Evolutionary conservation across 2,329 filamentous ascomycete species (phyloP), one percentile per base, ranked within the genome.

Genomic region (Paraconiothyrium brasiliense): DNA sequence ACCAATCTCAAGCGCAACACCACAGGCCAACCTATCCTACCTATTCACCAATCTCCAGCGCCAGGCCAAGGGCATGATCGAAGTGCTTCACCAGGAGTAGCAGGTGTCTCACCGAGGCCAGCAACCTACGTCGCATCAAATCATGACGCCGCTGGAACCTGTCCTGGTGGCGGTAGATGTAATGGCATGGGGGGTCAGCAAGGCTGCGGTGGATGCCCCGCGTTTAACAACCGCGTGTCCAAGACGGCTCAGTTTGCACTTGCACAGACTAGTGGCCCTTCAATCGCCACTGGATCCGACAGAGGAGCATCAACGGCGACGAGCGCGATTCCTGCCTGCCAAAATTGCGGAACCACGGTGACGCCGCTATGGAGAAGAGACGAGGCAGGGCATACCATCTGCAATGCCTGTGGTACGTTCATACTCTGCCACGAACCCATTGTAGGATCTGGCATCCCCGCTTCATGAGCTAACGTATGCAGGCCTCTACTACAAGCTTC

Each of bases 401-500:
- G 95, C 83, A 99, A 99, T 79, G 95, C 95, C 55, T 99, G 95
- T 82, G 95, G 93, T 97, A 86, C 76, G 90, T 86, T 62, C 27
- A 20, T 24, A 20, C 41, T 46, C 16, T 46, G 20, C 24, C 48
- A 55, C 62, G 63, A 32, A n/a, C 22, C 59, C 30, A 24, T 13
- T 14, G 35, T 54, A 24, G 35, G 50, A 10, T 32, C n/a, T 6
- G 22, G 20, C 35, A 20, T 52, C 16, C 57, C 30, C 35, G 3
- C n/a, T 37, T 39, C 46, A 20, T 58, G 46, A 44, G 54, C 71
- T 73, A 62, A 72, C 41, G 22, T 30, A n/a, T 11, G 9, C 27
- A 97, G 93, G 94, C 4, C 83, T 99, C 3, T 99, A 99, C 78
- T 93, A 96, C 82, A 98, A 98, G 79, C 88, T 99, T 2, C 95